Percentiles rank a stretch among this genome's conserved stretches.
Conservation (phyloP, 331 rosid species). For the Dryas integrifolia region DNA sequence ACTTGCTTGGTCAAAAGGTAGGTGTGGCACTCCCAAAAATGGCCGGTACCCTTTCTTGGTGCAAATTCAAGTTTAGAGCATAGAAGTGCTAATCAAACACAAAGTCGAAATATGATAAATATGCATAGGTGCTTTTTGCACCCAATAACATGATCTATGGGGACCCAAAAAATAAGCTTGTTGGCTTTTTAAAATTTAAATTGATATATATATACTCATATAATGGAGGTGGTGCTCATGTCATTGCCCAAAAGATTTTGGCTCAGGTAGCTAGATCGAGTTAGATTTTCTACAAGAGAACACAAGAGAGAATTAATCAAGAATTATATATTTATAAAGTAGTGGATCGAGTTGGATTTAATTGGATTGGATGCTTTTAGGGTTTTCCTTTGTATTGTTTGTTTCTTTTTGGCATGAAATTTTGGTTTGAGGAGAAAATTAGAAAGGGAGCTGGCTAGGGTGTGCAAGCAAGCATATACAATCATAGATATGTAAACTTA, state of each 20-base stretch:
- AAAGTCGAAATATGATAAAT: conserved; percentile 16
- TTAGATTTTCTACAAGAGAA: conserved; percentile 28
- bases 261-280: conserved; percentile 17
- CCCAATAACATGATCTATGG: conserved; percentile 32
- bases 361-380: conserved; percentile 34
- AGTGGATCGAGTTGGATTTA: conserved; percentile 11
- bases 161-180: conserved; percentile 43
- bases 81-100: conserved; percentile 14
- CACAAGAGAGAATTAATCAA: not conserved
- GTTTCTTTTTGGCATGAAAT: conserved; percentile 23
- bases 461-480: conserved; percentile 35
- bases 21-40: conserved; percentile 16
- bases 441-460: conserved; percentile 20
- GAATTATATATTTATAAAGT: not conserved
- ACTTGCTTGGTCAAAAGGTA: conserved; percentile 23
- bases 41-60: conserved; percentile 14
- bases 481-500: conserved; percentile 44
- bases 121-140: conserved; percentile 35
- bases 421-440: conserved; percentile 14
- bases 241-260: not conserved
- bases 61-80: conserved; percentile 31
- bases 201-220: no score
- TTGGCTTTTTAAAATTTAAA: not conserved
- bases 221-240: no score
- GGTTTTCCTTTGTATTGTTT: conserved; percentile 22